These are phyloP conservation scores for Ogataea corticis DNA, from an alignment of 805 yeast species.

Conservation along the genomic window DNA sequence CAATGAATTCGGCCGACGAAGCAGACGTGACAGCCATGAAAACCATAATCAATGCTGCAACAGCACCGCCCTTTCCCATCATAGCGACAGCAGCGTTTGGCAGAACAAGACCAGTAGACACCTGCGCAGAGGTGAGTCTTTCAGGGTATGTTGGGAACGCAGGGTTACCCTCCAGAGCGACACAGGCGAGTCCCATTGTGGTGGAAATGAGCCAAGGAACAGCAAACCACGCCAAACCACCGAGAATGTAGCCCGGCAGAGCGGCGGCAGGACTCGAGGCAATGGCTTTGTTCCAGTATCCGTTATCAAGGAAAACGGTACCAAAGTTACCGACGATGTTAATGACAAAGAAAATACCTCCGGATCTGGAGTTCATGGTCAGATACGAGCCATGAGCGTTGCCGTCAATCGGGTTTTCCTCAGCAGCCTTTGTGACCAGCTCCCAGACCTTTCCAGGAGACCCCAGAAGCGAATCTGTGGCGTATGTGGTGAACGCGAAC, in stretches of 20 bases:
- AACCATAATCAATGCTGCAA: constrained; percentile 71
- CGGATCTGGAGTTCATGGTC: constrained; percentile 82
- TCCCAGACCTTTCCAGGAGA: constrained; percentile 85
- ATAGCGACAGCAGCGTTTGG: constrained; percentile 82
- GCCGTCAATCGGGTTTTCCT: constrained; percentile 66
- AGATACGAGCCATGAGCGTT: constrained; percentile 85
- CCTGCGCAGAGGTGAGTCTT: constrained; percentile 63
- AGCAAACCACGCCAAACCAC: constrained; percentile 91
- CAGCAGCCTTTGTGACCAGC: constrained; percentile 58
- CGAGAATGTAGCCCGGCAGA: constrained; percentile 82
- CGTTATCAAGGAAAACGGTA: constrained; percentile 29
- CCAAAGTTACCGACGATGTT: constrained; percentile 77
- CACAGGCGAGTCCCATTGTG: constrained; percentile 83
- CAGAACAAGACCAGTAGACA: constrained; percentile 76
- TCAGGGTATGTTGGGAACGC: constrained; percentile 80
- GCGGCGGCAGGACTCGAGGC: constrained; percentile 74
- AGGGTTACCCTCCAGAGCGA: constrained; percentile 68
- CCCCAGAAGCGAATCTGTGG: constrained; percentile 69
- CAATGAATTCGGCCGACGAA: constrained; percentile 85
- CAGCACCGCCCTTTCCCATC: constrained; percentile 88
- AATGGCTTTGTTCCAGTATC: constrained; percentile 42
- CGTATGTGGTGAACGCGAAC: constrained; percentile 80
- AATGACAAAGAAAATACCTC: constrained; percentile 88
- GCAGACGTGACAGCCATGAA: constrained; percentile 95
- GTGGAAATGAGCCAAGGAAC: constrained; percentile 82